Base-by-base conservation (phyloP, 768 basidiomycete genomes). In the Piloderma croceum region DNA sequence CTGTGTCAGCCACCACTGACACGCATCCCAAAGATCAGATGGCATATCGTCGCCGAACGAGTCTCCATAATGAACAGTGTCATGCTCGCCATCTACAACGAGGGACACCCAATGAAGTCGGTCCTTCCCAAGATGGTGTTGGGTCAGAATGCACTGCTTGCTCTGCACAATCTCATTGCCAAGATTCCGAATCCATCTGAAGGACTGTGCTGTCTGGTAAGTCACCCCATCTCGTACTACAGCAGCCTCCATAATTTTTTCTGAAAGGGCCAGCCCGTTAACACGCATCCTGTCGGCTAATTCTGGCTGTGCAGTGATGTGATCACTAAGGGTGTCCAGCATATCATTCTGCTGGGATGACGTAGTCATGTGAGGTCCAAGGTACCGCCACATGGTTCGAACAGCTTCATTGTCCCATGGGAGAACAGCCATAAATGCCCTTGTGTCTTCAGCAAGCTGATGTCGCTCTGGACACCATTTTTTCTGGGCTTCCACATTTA, bases 281-380 rank as follows among this genome's bases (percentile, higher is more conserved):
- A n/a, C n/a, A n/a, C n/a, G n/a, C n/a, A n/a, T n/a, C n/a, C n/a
- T n/a, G n/a, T n/a, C n/a, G n/a, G 27, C 27, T 9, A 29, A 15
- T 15, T 29, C 27, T 15, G 27, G 27, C 9, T 9, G 15, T 9
- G 9, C 10, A 9, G 27, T 15, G 27, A 29, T 29, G 27, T 15
- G 27, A 29, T 9, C 9, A 15, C 27, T 9, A 9, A 29, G 27
- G 15, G 15, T 9, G 10, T 29, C 27, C 15, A 29, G 27, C 27
- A 15, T 17, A 21, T 44, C 44, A 2, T 48, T 41, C n/a, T 46
- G 31, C 22, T 49, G 33, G 7, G 45, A 48, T 15, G 24, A 29
- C 3, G 36, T 31, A 31, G 44, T 19, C 46, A 39, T 38, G 19
- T 39, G 11, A 3, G 35, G 22, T 12, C 41, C 41, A 18, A 39